phyloP scores from a whole-genome alignment of 1,284 basidiomycete species.

The Cryptococcus jaspeensis region DNA sequence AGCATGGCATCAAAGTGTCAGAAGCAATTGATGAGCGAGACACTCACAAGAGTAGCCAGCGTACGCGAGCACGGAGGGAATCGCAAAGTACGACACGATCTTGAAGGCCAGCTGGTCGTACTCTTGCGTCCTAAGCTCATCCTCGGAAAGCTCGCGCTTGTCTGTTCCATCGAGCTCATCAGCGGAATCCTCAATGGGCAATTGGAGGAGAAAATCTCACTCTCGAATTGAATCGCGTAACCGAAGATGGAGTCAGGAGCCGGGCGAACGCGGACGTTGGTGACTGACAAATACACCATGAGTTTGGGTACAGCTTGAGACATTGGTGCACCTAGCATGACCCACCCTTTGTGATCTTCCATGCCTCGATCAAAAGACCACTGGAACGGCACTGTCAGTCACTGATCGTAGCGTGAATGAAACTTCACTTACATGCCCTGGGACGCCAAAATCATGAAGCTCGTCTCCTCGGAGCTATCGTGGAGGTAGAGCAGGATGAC shows the following conservation, averaged over 20 bases:
- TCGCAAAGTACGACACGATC: constrained; percentile 81
- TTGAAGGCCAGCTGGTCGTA: constrained; percentile 57
- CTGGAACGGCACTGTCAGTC: constrained; percentile 21
- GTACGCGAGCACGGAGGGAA: constrained; percentile 81
- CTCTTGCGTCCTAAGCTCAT: constrained; percentile 98
- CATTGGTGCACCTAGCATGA: constrained; percentile 19
- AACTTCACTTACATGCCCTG: constrained; percentile 62
- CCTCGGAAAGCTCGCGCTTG: constrained; percentile 88
- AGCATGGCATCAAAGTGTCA: background rate
- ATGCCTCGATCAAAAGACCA: constrained; percentile 87
- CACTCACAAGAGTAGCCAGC: constrained; percentile 71
- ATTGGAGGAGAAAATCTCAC: constrained; percentile 51
- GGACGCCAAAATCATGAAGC: constrained; percentile 88
- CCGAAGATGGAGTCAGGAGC: constrained; percentile 66
- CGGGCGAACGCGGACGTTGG: constrained; percentile 71
- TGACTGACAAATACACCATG: constrained; percentile 67
- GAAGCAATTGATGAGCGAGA: background rate
- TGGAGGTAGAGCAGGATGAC: constrained; percentile 89
- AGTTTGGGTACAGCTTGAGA: no score
- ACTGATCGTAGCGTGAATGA: background rate
- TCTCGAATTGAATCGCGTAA: constrained; percentile 77
- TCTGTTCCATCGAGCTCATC: constrained; percentile 54
- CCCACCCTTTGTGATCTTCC: constrained; percentile 76
- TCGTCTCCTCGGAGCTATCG: constrained; percentile 92
- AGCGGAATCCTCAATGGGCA: background rate